A percentile compares a stretch with the other conserved stretches of the same genome.
These are phyloP conservation scores for Candida tibetensis DNA, from an alignment of 805 yeast genomes.

Conservation along the genomic window DNA sequence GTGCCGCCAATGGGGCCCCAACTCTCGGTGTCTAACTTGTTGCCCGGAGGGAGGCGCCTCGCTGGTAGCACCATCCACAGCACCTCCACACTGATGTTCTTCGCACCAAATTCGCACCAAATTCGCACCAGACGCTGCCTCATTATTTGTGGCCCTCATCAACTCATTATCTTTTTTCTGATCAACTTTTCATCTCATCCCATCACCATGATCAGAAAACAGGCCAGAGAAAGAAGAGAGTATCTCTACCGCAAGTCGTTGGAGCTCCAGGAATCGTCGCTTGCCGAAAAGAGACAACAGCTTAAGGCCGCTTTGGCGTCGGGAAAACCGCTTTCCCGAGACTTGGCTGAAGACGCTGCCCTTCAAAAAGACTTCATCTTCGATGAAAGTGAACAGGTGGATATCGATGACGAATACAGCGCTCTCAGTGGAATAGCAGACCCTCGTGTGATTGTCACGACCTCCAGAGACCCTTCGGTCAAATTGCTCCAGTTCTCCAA, in stretches of 20 bases:
- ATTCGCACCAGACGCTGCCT: too few relatives aligned
- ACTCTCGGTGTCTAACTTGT: too few relatives aligned
- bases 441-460: conserved; percentile 88
- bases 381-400: conserved; percentile 72
- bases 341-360: conserved; percentile 80
- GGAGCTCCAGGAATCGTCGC: conserved; percentile 83
- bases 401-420: conserved; percentile 89
- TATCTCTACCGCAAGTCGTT: conserved; percentile 85
- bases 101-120: too few relatives aligned
- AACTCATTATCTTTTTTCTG: too few relatives aligned
- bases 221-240: conserved; percentile 95
- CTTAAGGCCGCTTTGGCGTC: conserved; percentile 84
- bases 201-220: conserved; percentile 66
- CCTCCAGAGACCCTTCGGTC: conserved; percentile 87
- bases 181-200: conserved; percentile 8
- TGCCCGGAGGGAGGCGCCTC: too few relatives aligned
- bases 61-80: too few relatives aligned
- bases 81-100: too few relatives aligned
- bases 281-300: conserved; percentile 82
- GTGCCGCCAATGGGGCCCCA: too few relatives aligned
- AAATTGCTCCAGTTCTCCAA: conserved; percentile 87
- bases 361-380: conserved; percentile 79
- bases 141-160: too few relatives aligned
- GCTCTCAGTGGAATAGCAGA: conserved; percentile 84
- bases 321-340: conserved; percentile 88